Evolutionary conservation across 2,329 filamentous ascomycete species (phyloP), one percentile per base, ranked within the genome.

Genomic region (Sporothrix luriei): DNA sequence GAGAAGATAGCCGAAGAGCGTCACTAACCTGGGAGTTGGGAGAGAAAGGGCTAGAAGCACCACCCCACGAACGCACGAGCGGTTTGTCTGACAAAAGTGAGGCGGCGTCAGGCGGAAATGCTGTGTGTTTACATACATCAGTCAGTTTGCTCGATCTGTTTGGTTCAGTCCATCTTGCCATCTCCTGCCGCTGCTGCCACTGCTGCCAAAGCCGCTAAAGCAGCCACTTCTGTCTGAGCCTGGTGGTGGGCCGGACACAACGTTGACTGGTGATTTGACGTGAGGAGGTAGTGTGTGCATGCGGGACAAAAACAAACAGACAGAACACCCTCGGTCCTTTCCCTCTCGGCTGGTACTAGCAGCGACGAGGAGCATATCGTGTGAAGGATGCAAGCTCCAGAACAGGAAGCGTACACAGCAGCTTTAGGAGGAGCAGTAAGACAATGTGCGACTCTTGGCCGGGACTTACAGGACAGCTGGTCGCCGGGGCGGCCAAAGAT

Each of bases 241-340:
- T 65, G 46, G 54, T 66, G 71, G 67, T 69, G 67, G 68, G 68
- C 48, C n/a, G 71, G 59, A 40, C 29, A 40, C 48, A 13, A 29
- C 52, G 46, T 66, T 70, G 68, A 72, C 68, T 72, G 71, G 71
- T 61, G 65, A n/a, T 38, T 48, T 26, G 24, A 62, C 49, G 10
- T 48, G 68, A 19, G 16, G 66, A 48, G 43, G 46, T 16, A 33
- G 49, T 11, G 67, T 68, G 59, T 67, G 69, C 43, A 40, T 51
- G 57, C 33, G 40, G 69, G 48, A 40, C n/a, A 59, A 59, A 33
- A 51, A 19, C 33, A 70, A 57, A 72, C 48, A 70, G 55, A 71
- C 33, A 9, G 40, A 52, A 57, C 19, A 40, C 51, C 29, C 21
- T 57, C 59, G 62, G 62, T 26, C 46, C 48, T 48, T 14, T 19